Evolutionary conservation across 148 eudicot species (phyloP), one percentile per base, ranked within the genome.

Genomic region (Rhododendron mucronatum): DNA sequence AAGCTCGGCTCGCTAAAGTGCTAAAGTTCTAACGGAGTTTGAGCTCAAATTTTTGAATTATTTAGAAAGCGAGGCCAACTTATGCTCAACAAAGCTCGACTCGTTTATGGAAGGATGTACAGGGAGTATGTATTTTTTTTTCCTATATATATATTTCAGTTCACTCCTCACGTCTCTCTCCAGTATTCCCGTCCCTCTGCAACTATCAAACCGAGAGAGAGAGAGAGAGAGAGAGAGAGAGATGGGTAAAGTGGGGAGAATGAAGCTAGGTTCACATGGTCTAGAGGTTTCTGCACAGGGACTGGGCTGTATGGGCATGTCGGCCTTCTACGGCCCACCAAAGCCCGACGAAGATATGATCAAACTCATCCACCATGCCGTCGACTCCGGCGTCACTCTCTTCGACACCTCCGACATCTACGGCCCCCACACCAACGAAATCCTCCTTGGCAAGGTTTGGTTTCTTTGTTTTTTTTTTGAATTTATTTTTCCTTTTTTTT

Each of bases 401-500:
- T 30, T 78, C 81, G 81, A 78, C 55, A 45, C 55, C 81, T 45
- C 81, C 81, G 81, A 78, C 35, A 1, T 78, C 2, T 78, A 78
- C 28, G 55, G 55, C 55, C 55, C 35, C 2, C 55, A 78, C 55
- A 45, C 81, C 55, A 45, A 78, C 81, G 81, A 78, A 78, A 3
- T 41, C 81, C 57, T 78, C 35, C 28, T 78, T 20, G 57, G 55
- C 81, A 78, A 45, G 81, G 81, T 78, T 33, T 39, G 4, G 7
- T 37, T 20, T 30, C 7, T 18, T 18, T 2, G 1, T 75, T 69
- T 11, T 3, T 12, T 69, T 28, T 2, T 7, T 13, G 0, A 28
- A 33, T 33, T 33, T 33, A 33, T 33, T 33, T 33, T 33, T 33
- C 35, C 35, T 33, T 33, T 63, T 20, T 20, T 20, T 59, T 37